These are phyloP conservation scores for Noccaea caerulescens DNA, from an alignment of 345 rosid genomes.

Conservation along the genomic window DNA sequence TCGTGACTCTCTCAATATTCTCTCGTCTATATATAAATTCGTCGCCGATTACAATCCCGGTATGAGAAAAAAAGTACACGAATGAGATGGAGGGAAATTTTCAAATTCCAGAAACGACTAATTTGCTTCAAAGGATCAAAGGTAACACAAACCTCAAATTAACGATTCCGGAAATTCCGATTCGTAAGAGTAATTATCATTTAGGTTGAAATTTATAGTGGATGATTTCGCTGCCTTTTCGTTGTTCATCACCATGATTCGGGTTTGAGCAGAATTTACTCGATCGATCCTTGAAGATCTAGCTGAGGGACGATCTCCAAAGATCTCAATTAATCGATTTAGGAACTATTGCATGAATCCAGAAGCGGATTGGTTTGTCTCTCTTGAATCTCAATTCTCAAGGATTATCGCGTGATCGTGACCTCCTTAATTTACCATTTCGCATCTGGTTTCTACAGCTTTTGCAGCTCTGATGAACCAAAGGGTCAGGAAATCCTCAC, in stretches of 20 bases:
- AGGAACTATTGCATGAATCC: constrained; percentile 64
- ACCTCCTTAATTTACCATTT: background rate
- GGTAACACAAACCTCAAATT: constrained; percentile 40
- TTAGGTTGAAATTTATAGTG: background rate
- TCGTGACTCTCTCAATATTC: background rate
- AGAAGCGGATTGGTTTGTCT: constrained; percentile 56
- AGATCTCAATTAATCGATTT: constrained; percentile 57
- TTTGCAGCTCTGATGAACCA: constrained; percentile 63
- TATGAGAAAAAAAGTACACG: background rate
- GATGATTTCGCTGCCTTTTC: constrained; percentile 5
- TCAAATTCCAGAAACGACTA: constrained; percentile 33
- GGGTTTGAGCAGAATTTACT: constrained; percentile 60
- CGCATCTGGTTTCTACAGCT: constrained; percentile 43
- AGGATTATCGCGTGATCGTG: background rate
- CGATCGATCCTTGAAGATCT: constrained; percentile 59
- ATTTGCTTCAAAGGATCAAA: constrained; percentile 60
- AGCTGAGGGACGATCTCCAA: constrained; percentile 54
- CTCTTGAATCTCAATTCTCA: constrained; percentile 9
- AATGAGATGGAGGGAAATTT: constrained; percentile 66
- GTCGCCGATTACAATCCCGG: background rate
- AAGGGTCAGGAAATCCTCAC: constrained; percentile 65
- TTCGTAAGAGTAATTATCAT: background rate
- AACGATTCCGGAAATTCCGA: background rate
- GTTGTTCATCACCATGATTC: constrained; percentile 13
- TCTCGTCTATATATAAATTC: background rate